Conservation (phyloP, 1,284 basidiomycete genomes). For the Trichosporon faecale region DNA sequence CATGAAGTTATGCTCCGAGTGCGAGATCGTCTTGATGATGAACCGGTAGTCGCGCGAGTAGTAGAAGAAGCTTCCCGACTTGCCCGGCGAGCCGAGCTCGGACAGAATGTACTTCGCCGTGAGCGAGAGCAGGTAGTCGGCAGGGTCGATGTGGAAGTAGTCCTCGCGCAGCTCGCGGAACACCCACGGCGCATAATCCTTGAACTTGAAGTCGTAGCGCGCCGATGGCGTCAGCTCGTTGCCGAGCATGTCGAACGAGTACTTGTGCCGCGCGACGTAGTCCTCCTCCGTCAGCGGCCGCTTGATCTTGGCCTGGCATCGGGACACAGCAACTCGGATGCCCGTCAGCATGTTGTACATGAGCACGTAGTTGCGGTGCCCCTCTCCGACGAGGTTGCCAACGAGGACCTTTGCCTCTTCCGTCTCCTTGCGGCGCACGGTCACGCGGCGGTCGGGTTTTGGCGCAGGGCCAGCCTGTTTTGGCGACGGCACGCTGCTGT, state of each 20-base stretch:
- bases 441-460: not conserved
- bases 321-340: slow-evolving; percentile 89
- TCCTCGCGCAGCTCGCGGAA: slow-evolving; percentile 93
- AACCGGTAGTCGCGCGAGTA: slow-evolving; percentile 98
- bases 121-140: slow-evolving; percentile 92
- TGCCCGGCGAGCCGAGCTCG: slow-evolving; percentile 96
- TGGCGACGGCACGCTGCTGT: slow-evolving; percentile 16
- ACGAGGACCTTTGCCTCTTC: slow-evolving; percentile 64
- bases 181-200: slow-evolving; percentile 97
- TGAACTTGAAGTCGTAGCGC: slow-evolving; percentile 84
- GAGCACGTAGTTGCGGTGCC: slow-evolving; percentile 95
- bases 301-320: slow-evolving; percentile 92
- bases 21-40: slow-evolving; percentile 99
- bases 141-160: slow-evolving; percentile 91
- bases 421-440: slow-evolving; percentile 23
- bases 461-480: slow-evolving; percentile 21
- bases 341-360: slow-evolving; percentile 99
- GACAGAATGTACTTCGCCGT: slow-evolving; percentile 97
- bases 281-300: slow-evolving; percentile 80
- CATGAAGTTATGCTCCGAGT: slow-evolving; percentile 90
- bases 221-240: slow-evolving; percentile 97
- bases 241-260: slow-evolving; percentile 97
- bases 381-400: slow-evolving; percentile 93
- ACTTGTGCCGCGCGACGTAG: slow-evolving; percentile 88
- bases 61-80: slow-evolving; percentile 98